Evolutionary conservation across 768 basidiomycete species (phyloP).

Genomic region (Podaxis carcinomalis): DNA sequence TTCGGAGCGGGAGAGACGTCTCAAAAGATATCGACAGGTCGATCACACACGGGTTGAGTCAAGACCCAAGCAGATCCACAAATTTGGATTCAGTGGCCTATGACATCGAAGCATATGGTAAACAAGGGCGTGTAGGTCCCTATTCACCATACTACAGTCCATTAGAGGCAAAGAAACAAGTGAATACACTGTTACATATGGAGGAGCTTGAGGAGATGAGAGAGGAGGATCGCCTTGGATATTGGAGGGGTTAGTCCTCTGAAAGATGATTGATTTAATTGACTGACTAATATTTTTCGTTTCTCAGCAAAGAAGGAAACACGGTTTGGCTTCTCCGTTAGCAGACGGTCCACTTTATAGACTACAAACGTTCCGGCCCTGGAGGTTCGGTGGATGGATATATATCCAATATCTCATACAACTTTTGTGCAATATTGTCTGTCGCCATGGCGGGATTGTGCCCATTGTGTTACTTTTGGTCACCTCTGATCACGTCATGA

Average conservation of each 20-base stretch:
- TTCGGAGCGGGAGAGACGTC: background rate
- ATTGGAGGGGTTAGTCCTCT: background rate
- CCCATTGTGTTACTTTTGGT: too few species aligned
- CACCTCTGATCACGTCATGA: too few species aligned
- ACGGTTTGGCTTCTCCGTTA: background rate
- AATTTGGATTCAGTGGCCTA: background rate
- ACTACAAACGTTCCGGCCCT: too few species aligned
- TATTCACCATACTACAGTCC: slow-evolving; percentile 8
- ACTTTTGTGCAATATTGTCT: too few species aligned
- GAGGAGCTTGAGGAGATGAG: background rate
- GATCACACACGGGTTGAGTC: background rate
- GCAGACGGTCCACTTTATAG: background rate
- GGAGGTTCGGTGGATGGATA: too few species aligned
- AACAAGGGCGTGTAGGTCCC: too few species aligned
- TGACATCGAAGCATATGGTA: background rate
- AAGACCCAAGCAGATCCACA: background rate
- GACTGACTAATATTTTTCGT: background rate
- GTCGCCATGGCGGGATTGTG: too few species aligned
- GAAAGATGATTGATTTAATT: background rate
- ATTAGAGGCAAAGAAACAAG: background rate
- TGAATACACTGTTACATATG: background rate
- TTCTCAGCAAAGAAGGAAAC: background rate
- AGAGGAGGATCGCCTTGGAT: background rate
- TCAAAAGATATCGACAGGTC: background rate
- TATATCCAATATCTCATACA: too few species aligned